Evolutionary conservation across 1,139 yeast species (phyloP).

Genomic region (Taphrina sp.): DNA sequence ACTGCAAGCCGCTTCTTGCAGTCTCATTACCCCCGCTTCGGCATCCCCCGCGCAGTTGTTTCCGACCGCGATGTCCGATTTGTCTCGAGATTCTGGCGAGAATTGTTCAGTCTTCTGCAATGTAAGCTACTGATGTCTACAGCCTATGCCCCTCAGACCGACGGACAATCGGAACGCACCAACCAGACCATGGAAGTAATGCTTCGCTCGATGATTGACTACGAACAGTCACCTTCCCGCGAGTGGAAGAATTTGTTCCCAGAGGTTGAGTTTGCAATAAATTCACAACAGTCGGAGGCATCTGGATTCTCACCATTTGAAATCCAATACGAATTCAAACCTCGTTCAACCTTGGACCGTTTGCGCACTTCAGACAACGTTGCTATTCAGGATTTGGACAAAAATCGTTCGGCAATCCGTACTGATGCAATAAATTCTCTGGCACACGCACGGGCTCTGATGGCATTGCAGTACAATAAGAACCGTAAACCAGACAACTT

Average conservation of each 20-base stretch:
- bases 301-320: too few species aligned
- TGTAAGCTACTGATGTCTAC: constrained; percentile 36
- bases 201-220: constrained; percentile 34
- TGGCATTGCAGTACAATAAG: too few species aligned
- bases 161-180: constrained; percentile 40
- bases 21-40: not conserved
- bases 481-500: too few species aligned
- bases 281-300: too few species aligned
- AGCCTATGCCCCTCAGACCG: constrained; percentile 40
- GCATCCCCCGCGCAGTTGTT: constrained; percentile 14
- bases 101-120: too few species aligned
- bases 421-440: too few species aligned
- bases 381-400: too few species aligned
- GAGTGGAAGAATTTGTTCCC: constrained; percentile 38
- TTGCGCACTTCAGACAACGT: too few species aligned
- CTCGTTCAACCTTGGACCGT: too few species aligned
- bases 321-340: too few species aligned
- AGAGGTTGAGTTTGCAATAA: constrained; percentile 36
- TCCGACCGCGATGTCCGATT: constrained; percentile 25
- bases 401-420: too few species aligned
- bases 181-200: constrained; percentile 37
- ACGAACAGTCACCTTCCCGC: constrained; percentile 31
- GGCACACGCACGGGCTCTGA: too few species aligned
- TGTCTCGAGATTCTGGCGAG: constrained; percentile 15
- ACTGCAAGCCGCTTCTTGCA: constrained; percentile 2